Conservation (phyloP, 164 flowering plant genomes). For the Akebia trifoliata region DNA sequence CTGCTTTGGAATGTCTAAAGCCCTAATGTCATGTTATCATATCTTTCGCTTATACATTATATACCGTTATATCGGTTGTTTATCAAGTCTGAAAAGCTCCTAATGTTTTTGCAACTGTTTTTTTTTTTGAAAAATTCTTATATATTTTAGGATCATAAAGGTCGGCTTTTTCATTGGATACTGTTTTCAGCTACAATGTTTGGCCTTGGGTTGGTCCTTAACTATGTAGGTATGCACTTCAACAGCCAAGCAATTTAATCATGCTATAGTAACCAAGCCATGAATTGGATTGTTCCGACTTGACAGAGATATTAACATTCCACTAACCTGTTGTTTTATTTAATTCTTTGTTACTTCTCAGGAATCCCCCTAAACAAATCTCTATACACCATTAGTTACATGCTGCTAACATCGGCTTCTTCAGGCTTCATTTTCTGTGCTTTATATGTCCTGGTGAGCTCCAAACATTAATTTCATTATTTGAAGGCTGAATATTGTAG, state of each 20-base stretch:
- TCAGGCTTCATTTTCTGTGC: constrained; percentile 55
- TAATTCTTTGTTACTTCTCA: constrained; percentile 23
- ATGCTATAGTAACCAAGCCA: not conserved
- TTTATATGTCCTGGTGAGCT: constrained; percentile 57
- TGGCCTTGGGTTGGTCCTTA: constrained; percentile 38
- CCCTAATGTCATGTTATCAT: not conserved
- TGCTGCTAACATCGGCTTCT: constrained; percentile 54
- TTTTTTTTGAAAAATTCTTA: not conserved
- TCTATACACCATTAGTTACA: constrained; percentile 57
- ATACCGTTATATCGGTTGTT: no score
- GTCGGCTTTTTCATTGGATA: constrained; percentile 43
- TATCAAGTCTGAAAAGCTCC: no score
- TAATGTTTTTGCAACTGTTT: no score
- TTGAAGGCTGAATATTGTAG: not conserved
- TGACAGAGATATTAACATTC: not conserved
- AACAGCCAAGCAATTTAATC: not conserved
- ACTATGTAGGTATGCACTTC: constrained; percentile 38
- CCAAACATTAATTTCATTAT: not conserved
- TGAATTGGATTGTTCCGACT: not conserved
- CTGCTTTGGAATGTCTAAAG: not conserved
- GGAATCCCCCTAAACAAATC: constrained; percentile 66
- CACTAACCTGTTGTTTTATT: constrained; percentile 5
- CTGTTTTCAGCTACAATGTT: constrained; percentile 32
- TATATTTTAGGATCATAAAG: constrained; percentile 48
- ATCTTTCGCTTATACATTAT: no score